Percentiles rank a stretch among this genome's conserved stretches.
Evolutionary conservation across 2,329 filamentous ascomycete genomes (phyloP).

Genomic region (Teratosphaeria nubilosa): DNA sequence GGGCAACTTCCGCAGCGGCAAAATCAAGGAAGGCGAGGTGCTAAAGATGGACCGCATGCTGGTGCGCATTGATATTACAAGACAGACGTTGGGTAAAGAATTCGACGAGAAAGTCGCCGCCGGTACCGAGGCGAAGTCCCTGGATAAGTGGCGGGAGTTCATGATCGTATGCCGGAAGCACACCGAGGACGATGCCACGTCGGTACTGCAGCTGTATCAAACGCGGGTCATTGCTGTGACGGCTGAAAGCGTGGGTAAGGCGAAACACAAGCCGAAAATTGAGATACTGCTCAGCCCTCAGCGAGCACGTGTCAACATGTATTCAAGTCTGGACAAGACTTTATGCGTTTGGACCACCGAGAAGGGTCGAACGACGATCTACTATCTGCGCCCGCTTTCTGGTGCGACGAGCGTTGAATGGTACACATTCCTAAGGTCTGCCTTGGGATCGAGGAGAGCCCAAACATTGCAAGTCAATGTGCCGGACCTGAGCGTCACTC

Average conservation of each 20-base stretch:
- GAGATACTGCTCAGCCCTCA: constrained; percentile 48
- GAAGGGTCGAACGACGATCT: constrained; percentile 47
- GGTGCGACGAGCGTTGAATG: constrained; percentile 55
- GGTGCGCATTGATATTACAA: constrained; percentile 46
- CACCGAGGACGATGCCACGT: constrained; percentile 40
- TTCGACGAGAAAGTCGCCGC: constrained; percentile 55
- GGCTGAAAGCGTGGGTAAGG: constrained; percentile 36
- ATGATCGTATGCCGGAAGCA: constrained; percentile 51
- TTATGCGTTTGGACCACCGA: constrained; percentile 52
- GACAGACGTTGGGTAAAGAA: constrained; percentile 44
- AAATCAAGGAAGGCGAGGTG: constrained; percentile 48
- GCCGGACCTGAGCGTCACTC: constrained; percentile 50
- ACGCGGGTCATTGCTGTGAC: constrained; percentile 49
- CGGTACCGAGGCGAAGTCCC: constrained; percentile 46
- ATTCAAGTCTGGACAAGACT: constrained; percentile 57
- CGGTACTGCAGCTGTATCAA: constrained; percentile 24
- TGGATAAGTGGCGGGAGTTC: constrained; percentile 58
- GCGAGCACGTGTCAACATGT: constrained; percentile 50
- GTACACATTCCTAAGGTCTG: constrained; percentile 55
- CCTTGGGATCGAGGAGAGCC: constrained; percentile 49
- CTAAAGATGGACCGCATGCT: constrained; percentile 61
- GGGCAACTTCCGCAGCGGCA: constrained; percentile 20
- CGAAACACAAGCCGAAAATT: constrained; percentile 45
- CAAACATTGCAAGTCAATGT: constrained; percentile 50
- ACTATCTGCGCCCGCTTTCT: constrained; percentile 52